Base-by-base conservation (phyloP, 805 yeast species). In the Cyberlindnera mycetangii region DNA sequence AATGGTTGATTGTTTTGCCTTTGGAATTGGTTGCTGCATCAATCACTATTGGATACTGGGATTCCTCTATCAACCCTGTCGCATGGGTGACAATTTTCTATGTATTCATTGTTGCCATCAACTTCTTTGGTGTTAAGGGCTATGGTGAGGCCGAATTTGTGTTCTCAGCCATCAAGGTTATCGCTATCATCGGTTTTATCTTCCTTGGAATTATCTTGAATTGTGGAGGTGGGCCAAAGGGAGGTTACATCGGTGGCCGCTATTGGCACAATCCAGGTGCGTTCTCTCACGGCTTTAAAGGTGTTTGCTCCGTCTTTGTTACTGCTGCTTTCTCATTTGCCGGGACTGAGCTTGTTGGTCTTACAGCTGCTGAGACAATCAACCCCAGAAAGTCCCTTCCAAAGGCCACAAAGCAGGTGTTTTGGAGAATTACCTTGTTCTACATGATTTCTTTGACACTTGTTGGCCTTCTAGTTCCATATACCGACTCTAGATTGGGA, bases 161-260 rank as follows among this genome's bases (percentile, higher is more conserved):
- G 60, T 47, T 85, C 79, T 61, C 84, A 83, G 83, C 73, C 79
- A 52, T 85, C 62, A 85, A 85, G 61, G 78, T 85, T 24, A 49
- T 83, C 40, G 75, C 85, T 42, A 79, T 8, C 57, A 58, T 78
- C 21, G 87, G 88, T 22, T 69, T 81, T 53, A 78, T 81, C 44
- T 62, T 81, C 35, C 65, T 77, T 31, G 76, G 80, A 45, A 65
- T 76, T 55, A 69, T 77, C 33, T 72, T 79, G 42, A 77, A 78
- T 47, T 75, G 79, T 58, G 85, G 85, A 42, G 85, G 85, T 45
- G 83, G 59, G 68, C 35, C 71, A 32, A 67, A 66, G 9, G 75
- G 74, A 51, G 79, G 70, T 34, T 67, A 68, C 48, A 62, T 72
- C 31, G 70, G 75, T 42, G 72, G 68, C 34, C 59, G 56, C 37